Base-by-base conservation (phyloP, 176 grass and related monocot species). In the Oryza punctata region DNA sequence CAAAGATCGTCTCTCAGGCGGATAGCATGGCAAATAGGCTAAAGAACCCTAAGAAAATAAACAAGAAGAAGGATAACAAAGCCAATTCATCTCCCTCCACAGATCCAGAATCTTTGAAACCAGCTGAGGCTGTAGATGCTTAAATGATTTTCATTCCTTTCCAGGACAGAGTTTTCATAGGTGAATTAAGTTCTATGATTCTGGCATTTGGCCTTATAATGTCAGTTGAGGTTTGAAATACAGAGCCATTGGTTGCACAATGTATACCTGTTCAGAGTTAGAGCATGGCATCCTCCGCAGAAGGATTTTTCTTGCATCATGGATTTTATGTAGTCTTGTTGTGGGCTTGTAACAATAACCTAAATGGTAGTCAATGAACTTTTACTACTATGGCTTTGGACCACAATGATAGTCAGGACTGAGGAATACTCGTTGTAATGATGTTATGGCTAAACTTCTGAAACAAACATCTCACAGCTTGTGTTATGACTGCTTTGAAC, bases 1-100 rank as follows among this genome's bases (percentile, higher is more conserved):
- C 91, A 15, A 90, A 90, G 63, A 87, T 98, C 46, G 92, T 97
- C 29, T 93, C 93, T 43, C 63, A 88, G 83, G 93, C 93, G 47
- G 91, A 98, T 73, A 88, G 96, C 70, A 63, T 41, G 65, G 76
- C 82, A 2, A 89, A 90, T 90, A 94, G 91, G 75, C 46, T 88
- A 40, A 98, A 91, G 65, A 28, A 64, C 73, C 67, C 19, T 35
- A 92, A 79, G 37, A 78, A 69, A 29, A 80, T 78, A 32, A 85
- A 52, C 43, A 98, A 83, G 73, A 86, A 83, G 38, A 64, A 75
- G 32, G 80, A 59, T n/a, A 82, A 29, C 16, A 71, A 46, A 21
- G 16, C 4, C 64, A 63, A 12, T 75, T 32, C 27, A 32, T 33
- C 67, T 46, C 14, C 46, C 9, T 40, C 35, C 29, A 16, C 40